These are phyloP conservation scores for Dendryphion nanum DNA, from an alignment of 2,329 filamentous ascomycete genomes.

Conservation along the genomic window DNA sequence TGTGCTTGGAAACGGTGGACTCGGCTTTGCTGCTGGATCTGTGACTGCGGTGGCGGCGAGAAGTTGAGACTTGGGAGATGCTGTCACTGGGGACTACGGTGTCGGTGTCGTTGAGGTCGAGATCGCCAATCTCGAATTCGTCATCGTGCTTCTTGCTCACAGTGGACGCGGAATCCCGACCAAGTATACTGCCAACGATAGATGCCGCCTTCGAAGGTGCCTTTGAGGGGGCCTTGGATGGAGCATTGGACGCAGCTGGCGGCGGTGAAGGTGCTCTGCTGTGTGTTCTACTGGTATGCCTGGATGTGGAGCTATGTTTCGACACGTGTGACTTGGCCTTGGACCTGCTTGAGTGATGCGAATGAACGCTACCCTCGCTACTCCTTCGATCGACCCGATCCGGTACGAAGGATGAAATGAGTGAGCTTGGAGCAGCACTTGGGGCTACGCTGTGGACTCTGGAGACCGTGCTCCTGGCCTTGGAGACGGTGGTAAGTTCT, in stretches of 20 bases:
- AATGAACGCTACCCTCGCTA: conserved; percentile 32
- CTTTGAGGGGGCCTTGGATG: too few relatives aligned
- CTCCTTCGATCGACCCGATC: conserved; percentile 26
- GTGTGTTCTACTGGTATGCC: conserved; percentile 20
- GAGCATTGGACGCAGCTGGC: conserved; percentile 14
- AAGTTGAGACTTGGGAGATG: conserved; percentile 42
- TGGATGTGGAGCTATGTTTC: conserved; percentile 24
- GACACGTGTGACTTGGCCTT: conserved; percentile 14
- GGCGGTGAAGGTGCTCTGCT: conserved; percentile 24
- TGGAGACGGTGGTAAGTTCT: conserved; percentile 24
- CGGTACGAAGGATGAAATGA: conserved; percentile 39
- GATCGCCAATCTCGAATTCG: conserved; percentile 35
- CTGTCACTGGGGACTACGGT: conserved; percentile 50
- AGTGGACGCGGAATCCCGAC: conserved; percentile 26
- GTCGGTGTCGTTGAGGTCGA: conserved; percentile 38
- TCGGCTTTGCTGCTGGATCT: conserved; percentile 16
- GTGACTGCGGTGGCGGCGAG: conserved; percentile 30
- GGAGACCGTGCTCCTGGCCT: conserved; percentile 16
- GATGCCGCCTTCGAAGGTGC: conserved; percentile 24
- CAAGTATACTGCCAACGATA: conserved; percentile 37
- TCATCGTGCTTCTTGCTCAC: conserved; percentile 27
- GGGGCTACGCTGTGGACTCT: conserved; percentile 18
- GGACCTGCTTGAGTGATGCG: conserved; percentile 28
- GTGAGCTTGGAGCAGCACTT: conserved; percentile 29
- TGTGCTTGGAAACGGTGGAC: conserved; percentile 25